Conservation (phyloP, 1,139 yeast genomes). For the Sugiyamaella neomexicana region DNA sequence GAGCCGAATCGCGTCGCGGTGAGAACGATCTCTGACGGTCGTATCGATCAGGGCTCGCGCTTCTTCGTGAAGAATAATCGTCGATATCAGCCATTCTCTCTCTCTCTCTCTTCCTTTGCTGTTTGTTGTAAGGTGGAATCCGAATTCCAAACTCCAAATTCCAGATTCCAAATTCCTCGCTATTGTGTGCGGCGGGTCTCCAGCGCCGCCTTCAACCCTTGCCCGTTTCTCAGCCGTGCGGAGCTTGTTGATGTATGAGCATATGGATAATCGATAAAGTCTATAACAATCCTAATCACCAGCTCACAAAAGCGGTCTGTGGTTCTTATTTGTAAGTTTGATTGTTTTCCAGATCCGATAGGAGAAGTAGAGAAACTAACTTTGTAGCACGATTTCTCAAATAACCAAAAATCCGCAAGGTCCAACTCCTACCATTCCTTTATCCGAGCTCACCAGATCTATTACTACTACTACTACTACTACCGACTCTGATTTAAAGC, state of each 20-base stretch:
- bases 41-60: constrained; percentile 16
- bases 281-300: background rate
- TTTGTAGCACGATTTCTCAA: constrained; percentile 2
- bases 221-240: no score
- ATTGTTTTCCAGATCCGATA: no score
- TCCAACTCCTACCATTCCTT: constrained; percentile 15
- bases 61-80: constrained; percentile 14
- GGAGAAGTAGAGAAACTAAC: no score
- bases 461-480: background rate
- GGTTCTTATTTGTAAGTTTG: no score
- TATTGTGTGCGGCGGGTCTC: background rate
- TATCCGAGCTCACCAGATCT: background rate
- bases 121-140: background rate
- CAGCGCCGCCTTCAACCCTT: no score
- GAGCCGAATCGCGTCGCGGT: constrained; percentile 14
- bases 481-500: background rate
- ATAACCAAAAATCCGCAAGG: background rate
- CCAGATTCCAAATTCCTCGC: no score
- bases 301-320: background rate
- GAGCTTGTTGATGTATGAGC: no score
- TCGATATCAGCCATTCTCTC: constrained; percentile 13
- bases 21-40: constrained; percentile 17
- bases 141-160: no score
- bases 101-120: background rate
- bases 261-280: no score